Conservation (phyloP, 164 flowering plant species). For the Brasenia schreberi region DNA sequence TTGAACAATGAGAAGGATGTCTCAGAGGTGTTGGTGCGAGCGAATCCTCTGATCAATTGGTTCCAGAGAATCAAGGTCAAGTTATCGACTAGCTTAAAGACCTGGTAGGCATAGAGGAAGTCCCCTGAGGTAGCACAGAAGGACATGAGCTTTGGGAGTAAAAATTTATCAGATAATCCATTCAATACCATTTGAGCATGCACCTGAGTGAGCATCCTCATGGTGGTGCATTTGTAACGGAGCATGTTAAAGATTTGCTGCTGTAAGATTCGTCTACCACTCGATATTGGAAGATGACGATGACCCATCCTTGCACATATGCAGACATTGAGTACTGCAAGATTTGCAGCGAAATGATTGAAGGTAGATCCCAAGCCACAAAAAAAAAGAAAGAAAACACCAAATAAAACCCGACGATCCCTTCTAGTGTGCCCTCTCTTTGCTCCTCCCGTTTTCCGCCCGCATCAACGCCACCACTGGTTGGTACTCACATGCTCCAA, state of each 20-base stretch:
- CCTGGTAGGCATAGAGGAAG: conserved; percentile 19
- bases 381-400: too few species aligned
- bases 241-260: conserved; percentile 24
- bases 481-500: too few species aligned
- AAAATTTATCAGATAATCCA: conserved; percentile 39
- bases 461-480: too few species aligned
- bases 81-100: conserved; percentile 18
- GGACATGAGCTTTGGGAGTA: conserved; percentile 36
- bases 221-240: conserved; percentile 17
- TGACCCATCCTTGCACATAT: too few species aligned
- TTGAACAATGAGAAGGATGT: conserved; percentile 23
- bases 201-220: conserved; percentile 19
- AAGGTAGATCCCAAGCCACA: too few species aligned
- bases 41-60: conserved; percentile 45
- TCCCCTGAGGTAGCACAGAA: conserved; percentile 17
- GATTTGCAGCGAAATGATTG: too few species aligned
- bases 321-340: too few species aligned
- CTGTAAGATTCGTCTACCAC: conserved; percentile 16
- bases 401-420: too few species aligned
- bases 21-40: conserved; percentile 12
- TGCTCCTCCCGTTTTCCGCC: too few species aligned
- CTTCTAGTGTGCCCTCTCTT: too few species aligned
- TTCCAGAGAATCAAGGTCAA: conserved; percentile 45
- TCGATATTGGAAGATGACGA: too few species aligned
- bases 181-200: conserved; percentile 36